A percentile compares a stretch with the other conserved stretches of the same genome.
phyloP scores from a whole-genome alignment of 768 basidiomycete genomes.

The Butyriboletus loyo region DNA sequence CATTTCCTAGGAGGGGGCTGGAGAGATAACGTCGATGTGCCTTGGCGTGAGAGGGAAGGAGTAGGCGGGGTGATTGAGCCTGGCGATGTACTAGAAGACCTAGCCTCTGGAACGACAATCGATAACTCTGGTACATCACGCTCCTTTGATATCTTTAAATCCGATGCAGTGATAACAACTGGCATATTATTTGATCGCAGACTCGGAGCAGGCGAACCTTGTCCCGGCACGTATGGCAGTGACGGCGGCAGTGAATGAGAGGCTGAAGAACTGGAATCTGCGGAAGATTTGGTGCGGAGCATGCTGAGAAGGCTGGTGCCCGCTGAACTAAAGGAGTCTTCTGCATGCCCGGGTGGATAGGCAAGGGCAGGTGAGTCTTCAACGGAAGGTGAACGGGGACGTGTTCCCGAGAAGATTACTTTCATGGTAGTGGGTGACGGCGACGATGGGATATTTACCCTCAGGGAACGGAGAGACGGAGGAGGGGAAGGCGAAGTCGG shows the following conservation, averaged over 20 bases:
- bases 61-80: constrained; percentile 15
- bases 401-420: constrained; percentile 22
- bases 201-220: constrained; percentile 26
- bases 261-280: constrained; percentile 23
- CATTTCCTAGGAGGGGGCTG: constrained; percentile 33
- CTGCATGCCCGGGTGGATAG: constrained; percentile 36
- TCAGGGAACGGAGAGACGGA: constrained; percentile 28
- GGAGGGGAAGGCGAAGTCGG: constrained; percentile 28
- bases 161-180: constrained; percentile 24
- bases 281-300: constrained; percentile 41
- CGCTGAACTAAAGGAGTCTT: constrained; percentile 57
- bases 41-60: constrained; percentile 30
- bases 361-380: constrained; percentile 40
- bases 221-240: constrained; percentile 7
- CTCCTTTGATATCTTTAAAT: constrained; percentile 40
- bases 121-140: constrained; percentile 27
- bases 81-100: constrained; percentile 30
- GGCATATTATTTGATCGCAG: constrained; percentile 22
- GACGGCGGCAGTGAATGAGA: constrained; percentile 34
- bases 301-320: constrained; percentile 54
- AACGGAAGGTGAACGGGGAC: constrained; percentile 30
- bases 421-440: constrained; percentile 20
- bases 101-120: constrained; percentile 7
- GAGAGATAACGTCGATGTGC: constrained; percentile 31
- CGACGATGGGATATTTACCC: constrained; percentile 16